Base-by-base conservation (phyloP, 1,284 basidiomycete species). In the Cerioporus squamosus region DNA sequence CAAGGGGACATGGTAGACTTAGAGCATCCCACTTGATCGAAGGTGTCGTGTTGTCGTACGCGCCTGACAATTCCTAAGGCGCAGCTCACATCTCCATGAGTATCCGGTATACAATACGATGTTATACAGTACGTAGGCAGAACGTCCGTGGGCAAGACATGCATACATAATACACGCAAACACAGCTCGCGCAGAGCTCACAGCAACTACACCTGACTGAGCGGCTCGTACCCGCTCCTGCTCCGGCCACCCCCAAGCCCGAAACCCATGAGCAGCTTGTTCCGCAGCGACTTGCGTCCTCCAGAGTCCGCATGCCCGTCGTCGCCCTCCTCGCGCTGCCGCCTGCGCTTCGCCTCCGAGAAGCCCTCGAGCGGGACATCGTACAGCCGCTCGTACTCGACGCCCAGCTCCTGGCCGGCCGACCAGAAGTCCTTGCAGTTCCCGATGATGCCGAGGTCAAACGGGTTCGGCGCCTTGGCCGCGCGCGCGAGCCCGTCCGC, bases 401-500 rank as follows among this genome's bases (percentile, higher is more conserved):
- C 88, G 1, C 92, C 93, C 5, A 97, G 77, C 74, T 94, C 90
- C 59, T 81, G 79, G 20, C 95, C 94, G 51, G 83, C 84, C 45
- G 88, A 87, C 97, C 97, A 99, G 72, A 99, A 99, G 76, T 99
- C 97, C 64, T 84, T 86, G 75, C 97, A 99, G 74, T 99, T 99
- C 66, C 84, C 81, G 15, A 89, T 72, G 14, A 92, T 50, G 2
- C 97, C 97, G 23, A 92, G 70, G 75, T 98, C 94, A 75, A 99
- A 99, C 40, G 97, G 97, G 75, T 99, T 99, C 51, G 82, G 81
- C 20, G 88, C 90, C 61, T 82, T 84, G 17, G 85, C 78, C 39
- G 86, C 79, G 48, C 81, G 70, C 59, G 88, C 81, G 42, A 98
- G 84, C 9, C 95, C 95, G 65, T 91, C 88, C 3, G 90, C 90